phyloP scores from a whole-genome alignment of 2,329 filamentous ascomycete genomes.

The Byssochlamys sp. region DNA sequence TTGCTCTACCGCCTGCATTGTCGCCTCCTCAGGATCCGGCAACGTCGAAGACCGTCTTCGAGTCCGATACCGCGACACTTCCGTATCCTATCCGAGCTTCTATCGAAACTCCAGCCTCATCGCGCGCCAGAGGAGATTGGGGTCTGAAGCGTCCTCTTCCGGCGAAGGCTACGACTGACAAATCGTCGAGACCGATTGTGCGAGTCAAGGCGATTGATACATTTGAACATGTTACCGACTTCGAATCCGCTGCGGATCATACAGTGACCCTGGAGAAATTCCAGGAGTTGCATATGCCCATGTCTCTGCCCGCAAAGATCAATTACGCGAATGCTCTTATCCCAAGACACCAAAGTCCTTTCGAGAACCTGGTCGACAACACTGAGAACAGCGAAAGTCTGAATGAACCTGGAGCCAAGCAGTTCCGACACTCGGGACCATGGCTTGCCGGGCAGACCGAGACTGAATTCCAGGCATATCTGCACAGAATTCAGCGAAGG shows the following conservation, averaged over 20 bases:
- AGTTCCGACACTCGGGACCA: slow-evolving; percentile 52
- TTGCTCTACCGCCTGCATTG: slow-evolving; percentile 71
- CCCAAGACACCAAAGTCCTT: slow-evolving; percentile 27
- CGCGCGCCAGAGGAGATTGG: slow-evolving; percentile 75
- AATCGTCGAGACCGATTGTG: slow-evolving; percentile 61
- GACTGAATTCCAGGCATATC: slow-evolving; percentile 45
- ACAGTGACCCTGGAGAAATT: slow-evolving; percentile 73
- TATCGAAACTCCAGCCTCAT: slow-evolving; percentile 65
- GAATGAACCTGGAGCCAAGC: slow-evolving; percentile 24
- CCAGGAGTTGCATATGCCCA: slow-evolving; percentile 66
- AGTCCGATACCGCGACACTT: slow-evolving; percentile 62
- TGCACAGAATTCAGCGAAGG: slow-evolving; percentile 37
- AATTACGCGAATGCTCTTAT: slow-evolving; percentile 20
- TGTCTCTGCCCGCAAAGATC: slow-evolving; percentile 44
- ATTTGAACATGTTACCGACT: slow-evolving; percentile 81
- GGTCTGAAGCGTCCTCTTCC: slow-evolving; percentile 81
- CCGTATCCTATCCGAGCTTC: slow-evolving; percentile 73
- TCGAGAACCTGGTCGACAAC: slow-evolving; percentile 37
- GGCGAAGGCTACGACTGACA: slow-evolving; percentile 60
- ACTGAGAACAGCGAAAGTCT: slow-evolving; percentile 29
- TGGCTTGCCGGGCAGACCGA: slow-evolving; percentile 49
- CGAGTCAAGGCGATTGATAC: slow-evolving; percentile 72
- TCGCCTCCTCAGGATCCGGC: slow-evolving; percentile 49
- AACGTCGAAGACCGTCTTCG: slow-evolving; percentile 38
- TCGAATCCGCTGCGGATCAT: slow-evolving; percentile 72